These are phyloP conservation scores for Melanopsichium pennsylvanicum DNA, from an alignment of 1,284 basidiomycete genomes.

Conservation along the genomic window DNA sequence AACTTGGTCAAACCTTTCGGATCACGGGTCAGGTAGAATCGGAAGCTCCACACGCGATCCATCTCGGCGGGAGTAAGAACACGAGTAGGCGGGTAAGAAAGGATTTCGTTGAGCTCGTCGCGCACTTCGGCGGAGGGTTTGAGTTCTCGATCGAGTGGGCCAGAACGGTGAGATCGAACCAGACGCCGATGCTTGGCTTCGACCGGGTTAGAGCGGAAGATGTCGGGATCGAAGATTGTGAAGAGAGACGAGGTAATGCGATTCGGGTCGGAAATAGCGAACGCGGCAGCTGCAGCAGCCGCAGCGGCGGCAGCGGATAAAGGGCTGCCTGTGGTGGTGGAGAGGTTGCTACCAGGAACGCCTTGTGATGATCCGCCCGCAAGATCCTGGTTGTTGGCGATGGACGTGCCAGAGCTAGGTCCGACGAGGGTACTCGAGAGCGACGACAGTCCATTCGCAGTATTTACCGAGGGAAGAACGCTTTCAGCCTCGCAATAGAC, in stretches of 20 bases:
- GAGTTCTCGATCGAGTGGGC: slow-evolving; percentile 91
- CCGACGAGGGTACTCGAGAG: slow-evolving; percentile 12
- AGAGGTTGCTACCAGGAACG: neutral
- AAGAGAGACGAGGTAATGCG: slow-evolving; percentile 72
- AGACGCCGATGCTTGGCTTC: slow-evolving; percentile 96
- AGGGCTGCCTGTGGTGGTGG: slow-evolving; percentile 14
- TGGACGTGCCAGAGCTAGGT: slow-evolving; percentile 1
- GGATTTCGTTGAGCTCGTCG: slow-evolving; percentile 88
- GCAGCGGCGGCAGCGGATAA: slow-evolving; percentile 31
- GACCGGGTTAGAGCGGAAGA: slow-evolving; percentile 88
- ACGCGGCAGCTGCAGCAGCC: slow-evolving; percentile 52
- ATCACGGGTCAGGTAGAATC: slow-evolving; percentile 91
- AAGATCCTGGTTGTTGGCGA: neutral
- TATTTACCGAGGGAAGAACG: slow-evolving; percentile 12
- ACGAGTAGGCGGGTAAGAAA: slow-evolving; percentile 89
- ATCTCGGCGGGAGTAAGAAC: slow-evolving; percentile 88
- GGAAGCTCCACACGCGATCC: slow-evolving; percentile 97
- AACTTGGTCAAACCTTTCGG: slow-evolving; percentile 93
- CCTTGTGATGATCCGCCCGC: slow-evolving; percentile 7
- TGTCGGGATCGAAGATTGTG: slow-evolving; percentile 90
- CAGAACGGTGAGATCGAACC: slow-evolving; percentile 91
- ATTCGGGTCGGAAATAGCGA: slow-evolving; percentile 65
- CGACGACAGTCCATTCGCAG: slow-evolving; percentile 18
- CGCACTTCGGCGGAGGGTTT: slow-evolving; percentile 93
- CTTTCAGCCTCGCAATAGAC: slow-evolving; percentile 77